Percentiles rank a stretch among this genome's conserved stretches.
These are phyloP conservation scores for Hymenochaete sp. DNA, from an alignment of 1,284 basidiomycete genomes.

Conservation along the genomic window DNA sequence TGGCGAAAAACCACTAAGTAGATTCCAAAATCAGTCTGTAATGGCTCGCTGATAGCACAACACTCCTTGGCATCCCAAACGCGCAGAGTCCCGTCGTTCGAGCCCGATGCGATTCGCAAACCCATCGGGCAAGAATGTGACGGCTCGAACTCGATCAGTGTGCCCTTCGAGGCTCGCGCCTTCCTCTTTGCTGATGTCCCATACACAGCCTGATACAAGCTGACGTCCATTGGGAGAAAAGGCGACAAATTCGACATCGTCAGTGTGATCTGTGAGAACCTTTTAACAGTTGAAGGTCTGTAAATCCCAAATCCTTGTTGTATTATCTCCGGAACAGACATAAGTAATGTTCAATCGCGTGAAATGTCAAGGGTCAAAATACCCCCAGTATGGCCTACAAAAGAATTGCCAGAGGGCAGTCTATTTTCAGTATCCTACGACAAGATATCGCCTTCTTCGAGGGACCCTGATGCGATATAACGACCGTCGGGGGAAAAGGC, in stretches of 20 bases:
- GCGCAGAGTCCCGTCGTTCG: not conserved
- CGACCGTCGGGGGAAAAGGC: slow-evolving; percentile 6
- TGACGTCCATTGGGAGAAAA: not conserved
- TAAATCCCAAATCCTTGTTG: slow-evolving; percentile 15
- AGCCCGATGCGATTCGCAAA: not conserved
- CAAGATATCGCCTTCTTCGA: not conserved
- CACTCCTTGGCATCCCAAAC: slow-evolving; percentile 13
- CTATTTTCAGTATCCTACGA: slow-evolving; percentile 3
- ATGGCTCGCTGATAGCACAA: too few species aligned
- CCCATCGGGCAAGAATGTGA: not conserved
- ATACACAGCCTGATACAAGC: slow-evolving; percentile 3
- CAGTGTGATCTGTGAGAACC: not conserved
- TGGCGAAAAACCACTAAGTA: slow-evolving; percentile 7
- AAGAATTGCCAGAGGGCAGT: too few species aligned
- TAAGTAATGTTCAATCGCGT: slow-evolving; percentile 8
- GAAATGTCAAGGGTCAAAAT: slow-evolving; percentile 14
- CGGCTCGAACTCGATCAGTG: not conserved
- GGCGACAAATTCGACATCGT: not conserved
- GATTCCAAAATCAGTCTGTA: too few species aligned
- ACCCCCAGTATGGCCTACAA: too few species aligned
- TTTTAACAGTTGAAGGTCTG: not conserved
- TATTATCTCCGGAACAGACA: slow-evolving; percentile 13
- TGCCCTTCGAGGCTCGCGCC: not conserved
- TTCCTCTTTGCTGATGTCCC: not conserved
- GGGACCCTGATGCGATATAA: slow-evolving; percentile 10